These are phyloP conservation scores for Mortierella claussenii DNA, from an alignment of 192 early-diverging fungal genomes.

Conservation along the genomic window DNA sequence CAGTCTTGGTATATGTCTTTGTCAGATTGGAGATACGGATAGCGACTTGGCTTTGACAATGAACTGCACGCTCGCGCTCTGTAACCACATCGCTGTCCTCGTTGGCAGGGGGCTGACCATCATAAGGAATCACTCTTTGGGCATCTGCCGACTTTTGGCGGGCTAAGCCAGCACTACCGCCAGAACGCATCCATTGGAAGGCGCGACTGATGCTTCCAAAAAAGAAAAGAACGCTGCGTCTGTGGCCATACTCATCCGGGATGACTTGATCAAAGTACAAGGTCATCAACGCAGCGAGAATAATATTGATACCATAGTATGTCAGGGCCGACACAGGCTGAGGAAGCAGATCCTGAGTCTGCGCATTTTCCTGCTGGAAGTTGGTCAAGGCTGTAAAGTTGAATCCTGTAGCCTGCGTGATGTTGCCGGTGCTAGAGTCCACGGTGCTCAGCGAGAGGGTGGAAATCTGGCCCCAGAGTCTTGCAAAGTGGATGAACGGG, in stretches of 20 bases:
- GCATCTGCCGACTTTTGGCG: conserved; percentile 56
- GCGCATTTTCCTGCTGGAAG: conserved; percentile 18
- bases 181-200: conserved; percentile 44
- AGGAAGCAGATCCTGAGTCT: conserved; percentile 54
- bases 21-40: conserved; percentile 66
- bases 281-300: conserved; percentile 62
- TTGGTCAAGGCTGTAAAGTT: conserved; percentile 54
- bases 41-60: conserved; percentile 52
- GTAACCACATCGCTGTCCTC: conserved; percentile 59
- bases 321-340: conserved; percentile 63
- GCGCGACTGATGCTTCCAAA: conserved; percentile 67
- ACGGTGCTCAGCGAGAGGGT: conserved; percentile 26
- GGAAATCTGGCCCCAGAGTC: conserved; percentile 72
- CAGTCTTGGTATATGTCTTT: conserved; percentile 58
- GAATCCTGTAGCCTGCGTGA: conserved; percentile 69
- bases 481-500: conserved; percentile 64
- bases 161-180: conserved; percentile 24
- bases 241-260: conserved; percentile 73
- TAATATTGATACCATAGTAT: conserved; percentile 64
- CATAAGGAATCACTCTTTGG: conserved; percentile 37
- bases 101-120: conserved; percentile 17
- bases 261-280: conserved; percentile 82
- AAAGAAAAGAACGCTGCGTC: conserved; percentile 63
- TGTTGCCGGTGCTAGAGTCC: conserved; percentile 59
- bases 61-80: conserved; percentile 58